These are phyloP conservation scores for Fomitopsis serialis DNA, from an alignment of 768 basidiomycete species.

Conservation along the genomic window DNA sequence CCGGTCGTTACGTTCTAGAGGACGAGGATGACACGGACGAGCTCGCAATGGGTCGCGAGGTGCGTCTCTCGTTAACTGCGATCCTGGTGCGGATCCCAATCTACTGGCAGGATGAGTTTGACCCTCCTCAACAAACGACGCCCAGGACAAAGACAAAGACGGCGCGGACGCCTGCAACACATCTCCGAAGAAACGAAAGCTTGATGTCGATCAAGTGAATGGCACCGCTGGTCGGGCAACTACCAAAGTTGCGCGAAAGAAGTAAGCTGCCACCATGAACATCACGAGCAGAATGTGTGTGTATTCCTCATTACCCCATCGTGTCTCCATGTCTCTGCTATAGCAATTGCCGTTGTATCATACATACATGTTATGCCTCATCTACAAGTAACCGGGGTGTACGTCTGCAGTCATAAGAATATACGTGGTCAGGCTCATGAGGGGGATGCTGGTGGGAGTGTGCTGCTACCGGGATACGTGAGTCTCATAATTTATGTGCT, in stretches of 20 bases:
- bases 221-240: slow-evolving; percentile 3
- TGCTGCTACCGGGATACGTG: too few species aligned
- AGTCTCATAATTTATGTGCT: too few species aligned
- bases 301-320: neutral
- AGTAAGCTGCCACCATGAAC: neutral
- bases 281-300: neutral
- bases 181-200: slow-evolving; percentile 18
- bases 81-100: neutral
- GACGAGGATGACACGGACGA: slow-evolving; percentile 51
- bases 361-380: too few species aligned
- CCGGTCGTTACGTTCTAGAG: slow-evolving; percentile 5
- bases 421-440: too few species aligned
- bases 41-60: slow-evolving; percentile 56
- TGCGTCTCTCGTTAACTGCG: slow-evolving; percentile 18
- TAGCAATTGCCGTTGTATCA: too few species aligned
- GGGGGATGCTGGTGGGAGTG: too few species aligned
- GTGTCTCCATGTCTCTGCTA: too few species aligned
- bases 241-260: slow-evolving; percentile 10
- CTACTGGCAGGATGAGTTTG: slow-evolving; percentile 1
- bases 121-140: neutral
- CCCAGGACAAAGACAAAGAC: slow-evolving; percentile 1
- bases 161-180: neutral
- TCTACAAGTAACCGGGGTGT: too few species aligned
- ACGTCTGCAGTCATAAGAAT: too few species aligned
- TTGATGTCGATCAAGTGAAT: slow-evolving; percentile 5